A percentile compares a stretch with the other conserved stretches of the same genome.
phyloP scores from a whole-genome alignment of 73 alveolate genomes.

The Breviolum minutum region DNA sequence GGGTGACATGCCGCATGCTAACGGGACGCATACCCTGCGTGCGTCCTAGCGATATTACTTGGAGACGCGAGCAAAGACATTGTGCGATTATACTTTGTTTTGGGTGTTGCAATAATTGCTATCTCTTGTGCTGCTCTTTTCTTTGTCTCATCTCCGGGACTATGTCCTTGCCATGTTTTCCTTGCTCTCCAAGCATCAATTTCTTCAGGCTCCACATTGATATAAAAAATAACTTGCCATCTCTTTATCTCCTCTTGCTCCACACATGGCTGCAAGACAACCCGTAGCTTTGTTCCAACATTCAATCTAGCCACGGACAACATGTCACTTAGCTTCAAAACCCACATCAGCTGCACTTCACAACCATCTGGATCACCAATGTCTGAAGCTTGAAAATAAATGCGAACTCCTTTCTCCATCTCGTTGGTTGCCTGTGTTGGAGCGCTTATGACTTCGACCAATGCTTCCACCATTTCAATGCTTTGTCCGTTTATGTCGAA shows the following conservation, averaged over 20 bases:
- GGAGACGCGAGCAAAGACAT: not conserved
- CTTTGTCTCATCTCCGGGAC: not conserved
- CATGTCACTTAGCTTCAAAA: not conserved
- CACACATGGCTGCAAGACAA: not conserved
- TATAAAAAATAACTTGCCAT: not conserved
- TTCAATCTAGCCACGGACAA: not conserved
- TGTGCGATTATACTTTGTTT: not conserved
- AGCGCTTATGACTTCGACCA: not conserved
- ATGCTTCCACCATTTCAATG: not conserved
- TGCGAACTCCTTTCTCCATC: not conserved
- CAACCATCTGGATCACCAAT: not conserved
- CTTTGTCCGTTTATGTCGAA: not conserved
- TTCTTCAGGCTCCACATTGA: not conserved
- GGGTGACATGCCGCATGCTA: no score
- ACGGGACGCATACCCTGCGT: no score
- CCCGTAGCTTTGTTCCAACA: not conserved
- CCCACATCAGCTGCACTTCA: not conserved
- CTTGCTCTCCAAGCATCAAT: not conserved
- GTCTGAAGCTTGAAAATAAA: not conserved
- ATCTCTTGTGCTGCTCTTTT: not conserved
- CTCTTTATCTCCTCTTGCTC: not conserved
- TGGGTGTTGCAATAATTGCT: not conserved
- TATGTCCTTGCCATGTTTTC: not conserved
- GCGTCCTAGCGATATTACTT: not conserved
- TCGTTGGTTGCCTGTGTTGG: not conserved